Conservation (phyloP, 176 grass and related monocot species). For the Cenchrus americanus region DNA sequence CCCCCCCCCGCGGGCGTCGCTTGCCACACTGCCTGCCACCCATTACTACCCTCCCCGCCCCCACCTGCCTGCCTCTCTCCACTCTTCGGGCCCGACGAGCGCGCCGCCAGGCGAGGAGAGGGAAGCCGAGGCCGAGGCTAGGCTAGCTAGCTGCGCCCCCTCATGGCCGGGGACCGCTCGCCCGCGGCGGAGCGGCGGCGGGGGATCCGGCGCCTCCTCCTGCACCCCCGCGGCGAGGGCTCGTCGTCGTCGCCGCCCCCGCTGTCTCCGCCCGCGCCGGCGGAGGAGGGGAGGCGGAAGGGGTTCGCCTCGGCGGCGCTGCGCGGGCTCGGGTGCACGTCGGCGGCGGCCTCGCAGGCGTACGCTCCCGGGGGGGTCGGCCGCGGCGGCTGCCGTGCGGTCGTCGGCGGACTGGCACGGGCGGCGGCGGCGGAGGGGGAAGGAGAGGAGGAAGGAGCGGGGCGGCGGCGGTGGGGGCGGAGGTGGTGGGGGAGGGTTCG, state of each 20-base stretch:
- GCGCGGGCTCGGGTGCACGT: constrained; percentile 80
- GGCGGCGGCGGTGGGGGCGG: constrained; percentile 35
- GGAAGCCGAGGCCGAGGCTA: not conserved
- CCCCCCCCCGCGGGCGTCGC: not conserved
- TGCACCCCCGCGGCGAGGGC: constrained; percentile 35
- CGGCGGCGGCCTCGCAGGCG: constrained; percentile 60
- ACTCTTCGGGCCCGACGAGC: not conserved
- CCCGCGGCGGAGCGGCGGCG: constrained; percentile 50
- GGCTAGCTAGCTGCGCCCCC: not conserved
- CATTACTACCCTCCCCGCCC: constrained; percentile 36
- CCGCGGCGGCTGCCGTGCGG: constrained; percentile 59
- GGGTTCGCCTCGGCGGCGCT: constrained; percentile 68
- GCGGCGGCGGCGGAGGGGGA: constrained; percentile 48
- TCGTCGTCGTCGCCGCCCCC: not conserved
- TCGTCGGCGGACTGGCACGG: constrained; percentile 90
- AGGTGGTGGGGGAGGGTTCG: constrained; percentile 31
- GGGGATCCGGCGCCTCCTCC: constrained; percentile 55
- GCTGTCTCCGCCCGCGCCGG: not conserved
- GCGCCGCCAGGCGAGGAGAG: not conserved
- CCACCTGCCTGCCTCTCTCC: not conserved
- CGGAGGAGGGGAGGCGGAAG: constrained; percentile 46
- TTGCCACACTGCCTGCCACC: constrained; percentile 29
- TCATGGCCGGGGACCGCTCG: constrained; percentile 48
- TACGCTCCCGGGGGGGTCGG: constrained; percentile 45
- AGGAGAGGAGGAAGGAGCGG: constrained; percentile 57